phyloP scores from a whole-genome alignment of 306 rosid genomes.

The Quercus ilex region DNA sequence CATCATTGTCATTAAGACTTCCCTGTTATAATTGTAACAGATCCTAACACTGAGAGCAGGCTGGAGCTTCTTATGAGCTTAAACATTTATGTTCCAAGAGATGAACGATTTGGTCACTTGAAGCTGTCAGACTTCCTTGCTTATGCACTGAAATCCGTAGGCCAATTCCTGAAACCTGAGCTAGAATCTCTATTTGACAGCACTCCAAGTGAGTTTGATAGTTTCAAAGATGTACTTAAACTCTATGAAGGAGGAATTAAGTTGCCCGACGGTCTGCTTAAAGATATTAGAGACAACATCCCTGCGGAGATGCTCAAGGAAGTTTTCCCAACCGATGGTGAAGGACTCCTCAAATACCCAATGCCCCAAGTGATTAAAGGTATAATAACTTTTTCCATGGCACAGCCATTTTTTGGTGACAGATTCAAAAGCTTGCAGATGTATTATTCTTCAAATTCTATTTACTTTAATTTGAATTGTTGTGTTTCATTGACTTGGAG shows the following conservation, averaged over 20 bases:
- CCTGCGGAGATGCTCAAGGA: slow-evolving; percentile 62
- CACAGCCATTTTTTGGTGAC: not conserved
- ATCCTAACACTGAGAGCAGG: slow-evolving; percentile 54
- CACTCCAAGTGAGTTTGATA: slow-evolving; percentile 58
- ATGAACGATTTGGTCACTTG: slow-evolving; percentile 76
- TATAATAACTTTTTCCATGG: slow-evolving; percentile 11
- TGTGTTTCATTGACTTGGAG: slow-evolving; percentile 28
- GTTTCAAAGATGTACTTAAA: slow-evolving; percentile 51
- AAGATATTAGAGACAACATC: slow-evolving; percentile 36
- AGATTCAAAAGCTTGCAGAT: not conserved
- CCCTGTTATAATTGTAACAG: slow-evolving; percentile 27
- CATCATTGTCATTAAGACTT: not conserved
- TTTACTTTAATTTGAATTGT: not conserved
- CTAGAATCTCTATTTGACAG: slow-evolving; percentile 49
- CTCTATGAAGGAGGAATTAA: slow-evolving; percentile 75
- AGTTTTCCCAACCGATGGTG: slow-evolving; percentile 64
- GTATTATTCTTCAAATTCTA: not conserved
- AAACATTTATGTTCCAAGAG: slow-evolving; percentile 78
- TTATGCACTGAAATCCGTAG: slow-evolving; percentile 57
- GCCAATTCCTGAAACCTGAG: slow-evolving; percentile 62
- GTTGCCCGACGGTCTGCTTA: slow-evolving; percentile 38
- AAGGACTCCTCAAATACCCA: slow-evolving; percentile 51
- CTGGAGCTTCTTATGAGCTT: slow-evolving; percentile 45
- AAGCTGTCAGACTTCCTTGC: slow-evolving; percentile 78
- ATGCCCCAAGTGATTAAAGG: slow-evolving; percentile 83